A percentile compares a stretch with the other conserved stretches of the same genome.
These are phyloP conservation scores for Fusarium secorum DNA, from an alignment of 2,329 filamentous ascomycete genomes.

Conservation along the genomic window DNA sequence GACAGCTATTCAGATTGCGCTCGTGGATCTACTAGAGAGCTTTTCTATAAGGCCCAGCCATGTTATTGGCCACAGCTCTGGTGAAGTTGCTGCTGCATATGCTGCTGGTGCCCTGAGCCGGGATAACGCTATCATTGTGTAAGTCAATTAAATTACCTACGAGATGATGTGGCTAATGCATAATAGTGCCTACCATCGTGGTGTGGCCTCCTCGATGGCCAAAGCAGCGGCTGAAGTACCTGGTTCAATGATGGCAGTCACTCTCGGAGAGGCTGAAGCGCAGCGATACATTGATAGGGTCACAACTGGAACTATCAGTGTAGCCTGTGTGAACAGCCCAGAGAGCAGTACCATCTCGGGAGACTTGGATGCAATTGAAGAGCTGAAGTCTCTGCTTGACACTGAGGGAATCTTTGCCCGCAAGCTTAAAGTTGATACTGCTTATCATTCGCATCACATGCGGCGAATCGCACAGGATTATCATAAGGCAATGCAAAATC, in stretches of 20 bases:
- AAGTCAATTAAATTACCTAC: not conserved
- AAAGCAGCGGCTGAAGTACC: not conserved
- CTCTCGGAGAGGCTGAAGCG: not conserved
- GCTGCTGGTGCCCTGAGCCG: not conserved
- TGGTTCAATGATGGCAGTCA: slow-evolving; percentile 1
- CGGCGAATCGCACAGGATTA: not conserved
- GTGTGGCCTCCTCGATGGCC: not conserved
- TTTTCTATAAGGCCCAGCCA: not conserved
- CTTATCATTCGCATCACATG: slow-evolving; percentile 9
- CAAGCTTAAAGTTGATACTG: not conserved
- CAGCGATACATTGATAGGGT: not conserved
- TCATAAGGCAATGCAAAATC: not conserved
- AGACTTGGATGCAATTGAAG: not conserved
- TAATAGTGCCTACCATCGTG: not conserved
- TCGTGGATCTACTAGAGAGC: not conserved
- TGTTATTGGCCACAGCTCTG: slow-evolving; percentile 1
- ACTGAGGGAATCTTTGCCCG: not conserved
- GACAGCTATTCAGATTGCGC: not conserved
- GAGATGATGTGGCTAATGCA: not conserved
- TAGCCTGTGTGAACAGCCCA: slow-evolving; percentile 1
- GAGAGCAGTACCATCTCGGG: not conserved
- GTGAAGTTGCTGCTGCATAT: slow-evolving; percentile 3
- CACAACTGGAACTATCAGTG: not conserved
- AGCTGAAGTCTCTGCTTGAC: not conserved
- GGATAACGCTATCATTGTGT: not conserved